Conservation (phyloP, 129 eudicot species). For the Tagetes patula region DNA sequence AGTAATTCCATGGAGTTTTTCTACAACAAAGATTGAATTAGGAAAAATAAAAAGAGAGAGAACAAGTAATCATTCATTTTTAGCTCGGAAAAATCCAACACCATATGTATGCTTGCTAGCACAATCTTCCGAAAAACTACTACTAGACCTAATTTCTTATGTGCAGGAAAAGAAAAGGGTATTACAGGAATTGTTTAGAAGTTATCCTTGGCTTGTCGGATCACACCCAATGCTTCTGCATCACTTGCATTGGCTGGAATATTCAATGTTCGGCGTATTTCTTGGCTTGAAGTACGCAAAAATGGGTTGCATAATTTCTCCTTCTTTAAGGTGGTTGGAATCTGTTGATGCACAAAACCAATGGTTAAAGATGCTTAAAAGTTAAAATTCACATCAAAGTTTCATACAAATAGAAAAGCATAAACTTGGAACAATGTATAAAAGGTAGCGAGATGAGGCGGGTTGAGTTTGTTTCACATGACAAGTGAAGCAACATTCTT, state of each 20-base stretch:
- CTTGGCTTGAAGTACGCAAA: conserved; percentile 78
- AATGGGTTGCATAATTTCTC: conserved; percentile 88
- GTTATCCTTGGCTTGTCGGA: conserved; percentile 83
- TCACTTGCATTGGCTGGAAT: conserved; percentile 62
- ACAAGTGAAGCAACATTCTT: neutral
- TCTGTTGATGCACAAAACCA: conserved; percentile 42
- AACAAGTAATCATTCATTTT: conserved; percentile 21
- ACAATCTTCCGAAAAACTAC: conserved; percentile 5
- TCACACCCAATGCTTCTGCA: conserved; percentile 72
- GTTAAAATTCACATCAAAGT: neutral
- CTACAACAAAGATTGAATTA: neutral
- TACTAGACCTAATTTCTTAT: conserved; percentile 30
- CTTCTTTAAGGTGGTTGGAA: conserved; percentile 72
- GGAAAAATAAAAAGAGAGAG: neutral
- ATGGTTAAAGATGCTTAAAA: conserved; percentile 6
- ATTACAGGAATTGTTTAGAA: conserved; percentile 39
- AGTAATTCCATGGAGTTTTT: neutral
- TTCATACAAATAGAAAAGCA: neutral
- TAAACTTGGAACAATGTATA: neutral
- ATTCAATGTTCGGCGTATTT: conserved; percentile 60
- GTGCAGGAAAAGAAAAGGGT: conserved; percentile 29
- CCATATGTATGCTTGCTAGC: conserved; percentile 1
- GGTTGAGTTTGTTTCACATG: neutral
- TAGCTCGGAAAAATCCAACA: conserved; percentile 22
- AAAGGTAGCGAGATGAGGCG: neutral